A percentile compares a stretch with the other conserved stretches of the same genome.
phyloP scores from a whole-genome alignment of 192 early-diverging fungal genomes.

The Linnemannia zychae region DNA sequence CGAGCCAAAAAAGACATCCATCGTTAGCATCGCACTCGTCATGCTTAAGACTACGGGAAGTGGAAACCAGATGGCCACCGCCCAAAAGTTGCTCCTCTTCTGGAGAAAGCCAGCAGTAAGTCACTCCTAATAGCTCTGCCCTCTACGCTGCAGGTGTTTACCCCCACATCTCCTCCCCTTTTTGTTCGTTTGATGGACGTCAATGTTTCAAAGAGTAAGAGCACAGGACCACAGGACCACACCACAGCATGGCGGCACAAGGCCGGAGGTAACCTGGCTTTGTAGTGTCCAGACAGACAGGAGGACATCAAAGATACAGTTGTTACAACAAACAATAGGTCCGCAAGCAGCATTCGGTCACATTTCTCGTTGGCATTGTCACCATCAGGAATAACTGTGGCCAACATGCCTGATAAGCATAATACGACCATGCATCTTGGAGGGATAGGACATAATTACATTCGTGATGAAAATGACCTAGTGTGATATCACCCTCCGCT shows the following conservation, averaged over 20 bases:
- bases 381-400: too few relatives aligned
- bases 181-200: not conserved
- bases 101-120: slow-evolving; percentile 87
- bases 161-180: slow-evolving; percentile 4
- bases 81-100: slow-evolving; percentile 81
- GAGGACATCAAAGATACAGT: not conserved
- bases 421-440: too few relatives aligned
- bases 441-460: too few relatives aligned
- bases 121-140: not conserved
- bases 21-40: slow-evolving; percentile 78
- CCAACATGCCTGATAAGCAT: too few relatives aligned
- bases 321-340: too few relatives aligned
- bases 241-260: not conserved
- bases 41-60: slow-evolving; percentile 78
- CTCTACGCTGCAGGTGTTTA: not conserved
- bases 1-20: slow-evolving; percentile 76
- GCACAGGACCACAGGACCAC: not conserved
- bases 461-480: not conserved
- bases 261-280: not conserved
- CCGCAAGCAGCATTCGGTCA: not conserved
- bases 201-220: not conserved
- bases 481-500: not conserved
- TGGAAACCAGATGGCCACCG: slow-evolving; percentile 77
- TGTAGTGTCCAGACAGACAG: not conserved
- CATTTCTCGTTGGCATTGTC: too few relatives aligned